phyloP scores from a whole-genome alignment of 495 filamentous ascomycete species.

The Aspergillus sparsus region DNA sequence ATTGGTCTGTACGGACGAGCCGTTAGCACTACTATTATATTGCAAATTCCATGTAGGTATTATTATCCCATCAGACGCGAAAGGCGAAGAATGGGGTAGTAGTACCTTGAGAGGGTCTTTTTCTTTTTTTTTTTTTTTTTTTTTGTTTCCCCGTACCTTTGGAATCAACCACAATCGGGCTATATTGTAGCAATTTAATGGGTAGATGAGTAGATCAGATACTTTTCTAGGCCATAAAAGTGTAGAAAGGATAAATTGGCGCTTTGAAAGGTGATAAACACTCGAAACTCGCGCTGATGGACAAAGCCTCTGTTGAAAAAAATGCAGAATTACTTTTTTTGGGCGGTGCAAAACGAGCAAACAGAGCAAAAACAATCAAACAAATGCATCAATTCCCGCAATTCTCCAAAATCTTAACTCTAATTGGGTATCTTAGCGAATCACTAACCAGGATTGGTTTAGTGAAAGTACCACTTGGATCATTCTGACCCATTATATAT shows the following conservation, averaged over 20 bases:
- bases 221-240: neutral
- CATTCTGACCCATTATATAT: neutral
- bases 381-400: neutral
- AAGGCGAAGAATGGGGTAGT: neutral
- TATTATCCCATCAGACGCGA: conserved; percentile 12
- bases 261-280: neutral
- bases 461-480: neutral
- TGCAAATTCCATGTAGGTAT: conserved; percentile 8
- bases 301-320: conserved; percentile 21
- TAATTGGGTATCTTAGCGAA: conserved; percentile 30
- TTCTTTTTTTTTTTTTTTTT: no score
- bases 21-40: neutral
- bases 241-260: neutral
- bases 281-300: conserved; percentile 4
- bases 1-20: conserved; percentile 6
- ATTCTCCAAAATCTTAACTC: neutral
- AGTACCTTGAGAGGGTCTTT: neutral
- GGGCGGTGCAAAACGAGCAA: conserved; percentile 28
- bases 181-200: conserved; percentile 4
- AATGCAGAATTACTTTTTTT: conserved; percentile 24
- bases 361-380: conserved; percentile 34
- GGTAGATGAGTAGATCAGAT: neutral
- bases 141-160: neutral
- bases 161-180: neutral
- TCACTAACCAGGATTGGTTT: neutral